phyloP scores from a whole-genome alignment of 2,329 filamentous ascomycete species.

The Fusarium equiseti region DNA sequence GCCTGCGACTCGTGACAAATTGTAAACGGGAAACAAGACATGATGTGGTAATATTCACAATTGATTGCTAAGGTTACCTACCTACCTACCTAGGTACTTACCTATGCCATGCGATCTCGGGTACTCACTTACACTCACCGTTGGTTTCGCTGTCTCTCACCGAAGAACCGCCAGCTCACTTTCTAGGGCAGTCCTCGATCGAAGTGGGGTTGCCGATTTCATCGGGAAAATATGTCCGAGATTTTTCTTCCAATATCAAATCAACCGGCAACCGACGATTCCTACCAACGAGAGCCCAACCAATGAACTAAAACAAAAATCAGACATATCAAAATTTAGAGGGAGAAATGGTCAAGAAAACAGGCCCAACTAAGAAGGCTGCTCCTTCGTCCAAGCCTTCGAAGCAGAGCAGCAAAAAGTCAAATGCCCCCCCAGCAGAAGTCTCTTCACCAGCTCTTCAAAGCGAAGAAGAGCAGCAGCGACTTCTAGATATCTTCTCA shows the following conservation, averaged over 20 bases:
- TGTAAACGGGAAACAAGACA: neutral
- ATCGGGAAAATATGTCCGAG: constrained; percentile 27
- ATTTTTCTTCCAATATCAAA: constrained; percentile 20
- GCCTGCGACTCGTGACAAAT: constrained; percentile 10
- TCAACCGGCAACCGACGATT: constrained; percentile 12
- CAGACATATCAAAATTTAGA: constrained; percentile 7
- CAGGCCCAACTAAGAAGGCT: constrained; percentile 39
- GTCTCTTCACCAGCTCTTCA: constrained; percentile 33
- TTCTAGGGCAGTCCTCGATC: constrained; percentile 20
- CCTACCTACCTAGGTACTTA: neutral
- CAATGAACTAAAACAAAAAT: constrained; percentile 6
- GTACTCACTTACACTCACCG: constrained; percentile 4
- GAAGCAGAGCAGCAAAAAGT: constrained; percentile 38
- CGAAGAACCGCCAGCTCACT: constrained; percentile 13
- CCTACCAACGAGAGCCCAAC: constrained; percentile 1
- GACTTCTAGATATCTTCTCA: constrained; percentile 79
- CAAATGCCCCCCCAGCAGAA: constrained; percentile 24
- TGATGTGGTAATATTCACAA: constrained; percentile 29
- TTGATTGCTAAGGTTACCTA: constrained; percentile 22
- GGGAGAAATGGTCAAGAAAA: constrained; percentile 45
- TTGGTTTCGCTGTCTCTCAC: constrained; percentile 7
- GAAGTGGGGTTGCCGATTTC: constrained; percentile 28
- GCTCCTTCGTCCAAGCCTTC: constrained; percentile 27
- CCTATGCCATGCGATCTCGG: neutral
- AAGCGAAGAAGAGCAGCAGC: constrained; percentile 65